Evolutionary conservation across 1,284 basidiomycete species (phyloP), one percentile per base, ranked within the genome.

Genomic region (Austroboletus olivaceoglutinosus): DNA sequence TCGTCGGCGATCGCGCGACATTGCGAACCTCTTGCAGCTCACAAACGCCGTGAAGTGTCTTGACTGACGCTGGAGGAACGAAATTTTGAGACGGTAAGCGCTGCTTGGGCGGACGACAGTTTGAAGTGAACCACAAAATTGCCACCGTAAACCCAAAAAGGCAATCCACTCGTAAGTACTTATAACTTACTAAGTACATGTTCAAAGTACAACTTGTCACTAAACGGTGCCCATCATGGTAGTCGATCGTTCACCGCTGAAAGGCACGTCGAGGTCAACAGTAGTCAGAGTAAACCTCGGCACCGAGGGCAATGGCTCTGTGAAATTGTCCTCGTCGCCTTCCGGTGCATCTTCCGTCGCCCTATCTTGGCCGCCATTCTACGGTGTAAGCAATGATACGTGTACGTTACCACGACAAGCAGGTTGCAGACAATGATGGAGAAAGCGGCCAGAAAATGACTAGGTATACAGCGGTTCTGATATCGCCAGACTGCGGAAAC

Each of bases 391-490:
- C 15, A 19, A 27, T 44, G 55, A 29, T 59, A 59, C 1, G 47
- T 8, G 18, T 30, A 57, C n/a, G 57, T 56, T 13, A 58, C 57
- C 22, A 60, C 49, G n/a, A 61, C 53, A 11, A 61, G 50, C n/a
- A 59, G 22, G 21, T 61, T 61, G 45, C 57, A 60, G n/a, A 59
- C 37, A 18, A 59, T 45, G 29, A 56, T 41, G 7, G 45, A 43
- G 3, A 55, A 15, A 16, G 42, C 45, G 16, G 45, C 18, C 55
- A 57, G 31, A 13, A 21, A 16, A 42, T 6, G 31, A 36, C 10
- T 33, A 18, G n/a, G 16, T 5, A 19, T 33, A 34, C 10, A 36
- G 11, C n/a, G 8, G 34, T n/a, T 44, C 25, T 8, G n/a, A 37
- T 27, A 9, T 10, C 5, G 10, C 2, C 18, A 16, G 11, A 11